Conservation (phyloP, 73 alveolate genomes). For the Halteria grandinella region DNA sequence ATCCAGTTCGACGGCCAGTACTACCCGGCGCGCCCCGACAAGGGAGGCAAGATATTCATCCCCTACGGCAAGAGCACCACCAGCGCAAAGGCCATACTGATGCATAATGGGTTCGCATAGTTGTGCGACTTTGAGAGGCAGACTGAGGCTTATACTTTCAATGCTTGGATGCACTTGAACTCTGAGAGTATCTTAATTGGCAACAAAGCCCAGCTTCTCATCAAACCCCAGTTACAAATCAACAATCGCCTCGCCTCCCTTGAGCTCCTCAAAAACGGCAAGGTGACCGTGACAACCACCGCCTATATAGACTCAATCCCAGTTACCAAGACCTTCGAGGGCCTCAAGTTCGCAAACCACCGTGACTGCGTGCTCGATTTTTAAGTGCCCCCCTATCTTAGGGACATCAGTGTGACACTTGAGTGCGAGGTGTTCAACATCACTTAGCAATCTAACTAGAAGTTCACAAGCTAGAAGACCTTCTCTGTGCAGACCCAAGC, state of each 20-base stretch:
- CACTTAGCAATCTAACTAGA: not conserved
- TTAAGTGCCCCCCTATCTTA: conserved; percentile 87
- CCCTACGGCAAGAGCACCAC: conserved; percentile 69
- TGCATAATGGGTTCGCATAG: conserved; percentile 84
- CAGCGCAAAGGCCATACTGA: conserved; percentile 70
- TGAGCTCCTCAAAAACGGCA: conserved; percentile 66
- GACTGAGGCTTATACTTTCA: conserved; percentile 74
- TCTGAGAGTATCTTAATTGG: conserved; percentile 83
- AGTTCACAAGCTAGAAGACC: not conserved
- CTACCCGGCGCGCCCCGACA: conserved; percentile 72
- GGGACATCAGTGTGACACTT: conserved; percentile 55
- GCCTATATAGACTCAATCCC: conserved; percentile 76
- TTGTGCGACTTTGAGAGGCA: conserved; percentile 74
- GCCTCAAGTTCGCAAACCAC: conserved; percentile 66
- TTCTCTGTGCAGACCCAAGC: not conserved
- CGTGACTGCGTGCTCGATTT: conserved; percentile 77
- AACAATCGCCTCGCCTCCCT: conserved; percentile 76
- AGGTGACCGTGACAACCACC: conserved; percentile 69
- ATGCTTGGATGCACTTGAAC: conserved; percentile 64
- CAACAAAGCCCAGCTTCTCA: conserved; percentile 71
- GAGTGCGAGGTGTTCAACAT: conserved; percentile 61
- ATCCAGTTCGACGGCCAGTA: conserved; percentile 74
- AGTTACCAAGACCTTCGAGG: conserved; percentile 69
- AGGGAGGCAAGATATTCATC: conserved; percentile 79
- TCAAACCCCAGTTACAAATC: conserved; percentile 77